Conservation (phyloP, 352 stramenopile genomes). For the Phytophthora citrophthora region DNA sequence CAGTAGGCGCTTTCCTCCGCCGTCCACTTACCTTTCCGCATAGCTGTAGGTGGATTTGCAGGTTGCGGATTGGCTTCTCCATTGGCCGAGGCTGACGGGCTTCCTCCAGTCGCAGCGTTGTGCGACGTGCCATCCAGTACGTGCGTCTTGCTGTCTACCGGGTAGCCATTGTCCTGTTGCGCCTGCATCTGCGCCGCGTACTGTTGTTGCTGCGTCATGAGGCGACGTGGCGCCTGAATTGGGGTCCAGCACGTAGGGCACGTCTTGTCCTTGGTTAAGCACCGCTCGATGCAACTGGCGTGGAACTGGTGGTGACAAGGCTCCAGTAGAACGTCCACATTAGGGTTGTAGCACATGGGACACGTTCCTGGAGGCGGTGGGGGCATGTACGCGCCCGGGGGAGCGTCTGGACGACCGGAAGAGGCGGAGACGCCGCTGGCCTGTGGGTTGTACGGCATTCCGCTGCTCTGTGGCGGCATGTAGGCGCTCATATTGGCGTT, state of each 20-base stretch:
- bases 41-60: constrained; percentile 29
- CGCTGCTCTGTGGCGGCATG: constrained; percentile 23
- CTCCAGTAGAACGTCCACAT: constrained; percentile 57
- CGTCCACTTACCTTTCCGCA: constrained; percentile 97
- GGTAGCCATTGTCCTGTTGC: constrained; percentile 7
- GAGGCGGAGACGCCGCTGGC: neutral
- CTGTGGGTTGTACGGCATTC: constrained; percentile 20
- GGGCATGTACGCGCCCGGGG: constrained; percentile 17
- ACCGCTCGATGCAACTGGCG: constrained; percentile 73
- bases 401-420: constrained; percentile 2
- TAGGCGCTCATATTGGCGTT: constrained; percentile 31
- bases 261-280: constrained; percentile 76
- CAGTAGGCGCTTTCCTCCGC: constrained; percentile 97
- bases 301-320: constrained; percentile 85
- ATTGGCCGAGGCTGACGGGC: constrained; percentile 2
- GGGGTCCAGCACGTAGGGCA: constrained; percentile 79
- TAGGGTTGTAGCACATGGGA: constrained; percentile 46
- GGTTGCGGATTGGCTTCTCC: constrained; percentile 2
- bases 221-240: constrained; percentile 64
- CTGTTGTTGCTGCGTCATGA: constrained; percentile 39
- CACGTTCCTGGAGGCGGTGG: constrained; percentile 30
- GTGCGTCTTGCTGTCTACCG: constrained; percentile 31
- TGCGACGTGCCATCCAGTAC: constrained; percentile 23
- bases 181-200: constrained; percentile 24
- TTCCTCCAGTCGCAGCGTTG: constrained; percentile 12